Percentiles rank a stretch among this genome's conserved stretches.
phyloP scores from a whole-genome alignment of 768 basidiomycete species.

The Hypholoma sublateritium region DNA sequence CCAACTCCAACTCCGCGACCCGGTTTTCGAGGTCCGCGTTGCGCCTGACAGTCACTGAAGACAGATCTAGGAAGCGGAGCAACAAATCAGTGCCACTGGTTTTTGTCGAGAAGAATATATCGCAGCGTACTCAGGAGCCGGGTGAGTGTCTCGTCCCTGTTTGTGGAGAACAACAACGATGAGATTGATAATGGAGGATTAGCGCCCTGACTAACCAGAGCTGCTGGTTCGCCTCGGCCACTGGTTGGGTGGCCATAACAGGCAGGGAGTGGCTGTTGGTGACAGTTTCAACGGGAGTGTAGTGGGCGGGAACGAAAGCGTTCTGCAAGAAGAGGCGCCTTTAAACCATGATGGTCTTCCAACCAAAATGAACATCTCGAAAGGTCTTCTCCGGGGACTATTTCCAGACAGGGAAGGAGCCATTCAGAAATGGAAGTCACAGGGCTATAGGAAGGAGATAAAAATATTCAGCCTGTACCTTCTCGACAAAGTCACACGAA shows the following conservation, averaged over 20 bases:
- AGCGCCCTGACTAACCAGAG: conserved; percentile 52
- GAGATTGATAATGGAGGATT: conserved; percentile 9
- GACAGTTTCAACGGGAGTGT: conserved; percentile 25
- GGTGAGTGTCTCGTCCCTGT: conserved; percentile 67
- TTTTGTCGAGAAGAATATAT: conserved; percentile 3
- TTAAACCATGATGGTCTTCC: conserved; percentile 44
- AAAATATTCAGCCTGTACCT: conserved; percentile 33
- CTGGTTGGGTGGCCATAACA: conserved; percentile 54
- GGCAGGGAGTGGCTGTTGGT: conserved; percentile 33
- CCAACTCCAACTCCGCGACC: conserved; percentile 66
- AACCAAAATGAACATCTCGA: conserved; percentile 50
- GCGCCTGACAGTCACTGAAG: conserved; percentile 59
- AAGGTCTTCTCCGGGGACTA: conserved; percentile 57
- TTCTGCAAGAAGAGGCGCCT: conserved; percentile 42
- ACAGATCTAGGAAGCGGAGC: conserved; percentile 49
- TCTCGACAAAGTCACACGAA: conserved; percentile 44
- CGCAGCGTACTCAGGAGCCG: conserved; percentile 53
- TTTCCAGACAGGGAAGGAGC: conserved; percentile 49
- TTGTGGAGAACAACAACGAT: neutral
- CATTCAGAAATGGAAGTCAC: conserved; percentile 42
- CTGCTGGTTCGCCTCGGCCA: conserved; percentile 61
- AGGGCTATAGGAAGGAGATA: conserved; percentile 36
- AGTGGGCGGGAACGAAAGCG: conserved; percentile 41
- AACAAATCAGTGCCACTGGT: conserved; percentile 2
- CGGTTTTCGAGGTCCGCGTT: conserved; percentile 65